These are phyloP conservation scores for Ophiostoma himal-ulmi DNA, from an alignment of 2,329 filamentous ascomycete genomes.

Conservation along the genomic window DNA sequence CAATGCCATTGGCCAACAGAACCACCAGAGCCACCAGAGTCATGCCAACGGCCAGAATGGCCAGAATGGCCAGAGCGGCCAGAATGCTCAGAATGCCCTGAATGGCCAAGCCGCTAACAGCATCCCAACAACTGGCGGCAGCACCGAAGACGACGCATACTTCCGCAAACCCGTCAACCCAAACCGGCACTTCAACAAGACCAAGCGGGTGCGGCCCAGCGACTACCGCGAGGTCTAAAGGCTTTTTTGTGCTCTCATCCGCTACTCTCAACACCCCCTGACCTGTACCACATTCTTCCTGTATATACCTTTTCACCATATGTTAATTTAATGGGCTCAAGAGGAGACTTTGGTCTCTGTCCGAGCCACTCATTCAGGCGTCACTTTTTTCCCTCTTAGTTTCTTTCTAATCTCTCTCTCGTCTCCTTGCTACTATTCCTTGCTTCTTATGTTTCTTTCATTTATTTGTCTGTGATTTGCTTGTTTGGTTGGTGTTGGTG, in stretches of 20 bases:
- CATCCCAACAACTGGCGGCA: constrained; percentile 26
- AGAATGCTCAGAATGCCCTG: not conserved
- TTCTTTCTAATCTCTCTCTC: not conserved
- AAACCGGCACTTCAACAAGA: constrained; percentile 77
- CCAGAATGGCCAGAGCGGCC: constrained; percentile 24
- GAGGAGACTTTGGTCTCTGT: not conserved
- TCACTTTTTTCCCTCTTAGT: not conserved
- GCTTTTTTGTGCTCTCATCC: not conserved
- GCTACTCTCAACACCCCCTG: not conserved
- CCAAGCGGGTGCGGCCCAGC: constrained; percentile 73
- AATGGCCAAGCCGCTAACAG: not conserved
- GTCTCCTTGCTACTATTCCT: not conserved
- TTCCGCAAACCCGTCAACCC: constrained; percentile 95
- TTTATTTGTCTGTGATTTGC: not conserved
- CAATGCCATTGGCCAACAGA: not conserved
- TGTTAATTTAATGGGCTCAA: constrained; percentile 2
- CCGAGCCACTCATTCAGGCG: not conserved
- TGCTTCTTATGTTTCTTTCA: not conserved
- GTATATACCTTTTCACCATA: constrained; percentile 3
- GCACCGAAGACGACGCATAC: constrained; percentile 77
- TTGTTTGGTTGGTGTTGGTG: not conserved
- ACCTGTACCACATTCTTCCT: constrained; percentile 12
- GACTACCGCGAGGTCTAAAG: constrained; percentile 78
- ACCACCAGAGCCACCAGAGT: not conserved
- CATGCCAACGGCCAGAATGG: constrained; percentile 9